Conservation (phyloP, 2,329 filamentous ascomycete genomes). For the Onygena corvina region DNA sequence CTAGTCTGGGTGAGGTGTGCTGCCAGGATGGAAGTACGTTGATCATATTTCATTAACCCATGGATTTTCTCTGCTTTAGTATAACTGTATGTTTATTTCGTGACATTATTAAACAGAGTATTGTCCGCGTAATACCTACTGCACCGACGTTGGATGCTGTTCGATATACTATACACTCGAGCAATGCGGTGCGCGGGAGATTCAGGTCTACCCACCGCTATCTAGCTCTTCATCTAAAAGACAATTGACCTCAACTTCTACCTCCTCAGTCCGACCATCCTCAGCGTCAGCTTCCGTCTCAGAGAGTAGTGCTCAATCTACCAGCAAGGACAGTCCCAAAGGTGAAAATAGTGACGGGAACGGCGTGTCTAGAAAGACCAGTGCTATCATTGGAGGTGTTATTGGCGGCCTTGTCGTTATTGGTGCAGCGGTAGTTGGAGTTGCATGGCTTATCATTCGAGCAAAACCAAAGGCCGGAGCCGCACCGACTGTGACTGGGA, state of each 20-base stretch:
- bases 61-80: background rate
- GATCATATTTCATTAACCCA: background rate
- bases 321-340: background rate
- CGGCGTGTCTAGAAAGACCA: background rate
- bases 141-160: conserved; percentile 5
- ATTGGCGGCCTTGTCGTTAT: background rate
- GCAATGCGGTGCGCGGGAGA: background rate
- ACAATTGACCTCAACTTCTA: background rate
- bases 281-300: background rate
- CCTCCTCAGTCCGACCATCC: background rate
- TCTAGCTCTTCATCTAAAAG: background rate
- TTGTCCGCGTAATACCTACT: background rate
- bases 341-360: background rate
- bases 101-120: background rate
- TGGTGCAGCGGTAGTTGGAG: background rate
- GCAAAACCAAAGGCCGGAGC: background rate
- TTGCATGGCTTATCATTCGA: conserved; percentile 1
- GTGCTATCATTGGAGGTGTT: conserved; percentile 4
- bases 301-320: background rate
- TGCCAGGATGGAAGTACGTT: conserved; percentile 5
- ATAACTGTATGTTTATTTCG: background rate
- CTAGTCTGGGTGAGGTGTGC: conserved; percentile 2
- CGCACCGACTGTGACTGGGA: background rate
- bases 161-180: background rate
- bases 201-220: background rate